Evolutionary conservation across 345 rosid species (phyloP), one percentile per base, ranked within the genome.

Genomic region (Noccaea caerulescens): DNA sequence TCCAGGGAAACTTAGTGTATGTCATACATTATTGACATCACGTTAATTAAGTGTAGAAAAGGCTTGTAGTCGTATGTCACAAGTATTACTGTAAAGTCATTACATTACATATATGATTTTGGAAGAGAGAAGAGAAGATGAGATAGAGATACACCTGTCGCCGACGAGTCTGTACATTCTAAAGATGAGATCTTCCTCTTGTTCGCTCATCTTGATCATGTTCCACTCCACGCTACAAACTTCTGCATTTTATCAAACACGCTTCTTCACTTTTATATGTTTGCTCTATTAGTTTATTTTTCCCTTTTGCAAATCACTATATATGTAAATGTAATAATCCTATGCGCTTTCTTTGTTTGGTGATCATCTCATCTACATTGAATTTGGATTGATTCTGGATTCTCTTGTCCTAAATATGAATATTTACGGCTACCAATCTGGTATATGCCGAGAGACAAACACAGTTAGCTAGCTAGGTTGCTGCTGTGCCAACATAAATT

Each of bases 81-180:
- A 25, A 3, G 3, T 25, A 1, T 1, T 25, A 25, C 1, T 25
- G 27, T 25, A 25, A 25, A 2, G 27, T 25, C 27, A 25, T 25
- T 2, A 25, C 27, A 25, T 25, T 25, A 25, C 27, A 25, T 25
- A 25, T 1, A 25, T 25, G 27, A 25, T 25, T 25, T 25, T 25
- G 27, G 27, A 25, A 25, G 27, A 25, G 27, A 25, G 18, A 16
- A 16, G 18, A 16, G 18, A 16, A 25, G 27, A 25, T 25, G 27
- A 25, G 42, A 38, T 1, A 9, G 25, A 10, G 30, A 51, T 52
- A 52, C 57, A 16, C 18, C 57, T 52, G 11, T 25, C 16, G 57
- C 57, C 57, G 11, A 52, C 57, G 57, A 52, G 57, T 27, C 14
- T 52, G 57, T 52, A 52, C 57, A 52, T 52, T 27, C 57, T 52